phyloP scores from a whole-genome alignment of 176 grass and related monocot genomes.

The Bothriochloa decipiens region DNA sequence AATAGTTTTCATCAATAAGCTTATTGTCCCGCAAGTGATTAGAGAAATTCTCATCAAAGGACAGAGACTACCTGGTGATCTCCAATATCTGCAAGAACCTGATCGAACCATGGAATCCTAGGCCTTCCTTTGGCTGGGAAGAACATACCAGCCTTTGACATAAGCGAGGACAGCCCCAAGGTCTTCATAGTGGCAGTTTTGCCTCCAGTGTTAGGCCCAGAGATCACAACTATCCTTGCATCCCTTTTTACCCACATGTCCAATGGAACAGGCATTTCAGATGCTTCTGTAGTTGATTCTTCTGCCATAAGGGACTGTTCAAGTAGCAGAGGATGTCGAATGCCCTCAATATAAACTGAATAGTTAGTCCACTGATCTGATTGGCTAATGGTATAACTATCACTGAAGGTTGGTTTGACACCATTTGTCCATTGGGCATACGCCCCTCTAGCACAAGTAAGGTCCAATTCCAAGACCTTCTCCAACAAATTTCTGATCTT shows the following conservation, averaged over 20 bases:
- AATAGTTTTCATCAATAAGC: slow-evolving; percentile 65
- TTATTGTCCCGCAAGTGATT: slow-evolving; percentile 42
- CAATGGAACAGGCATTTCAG: slow-evolving; percentile 59
- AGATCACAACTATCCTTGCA: slow-evolving; percentile 76
- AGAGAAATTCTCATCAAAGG: slow-evolving; percentile 61
- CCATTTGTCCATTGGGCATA: slow-evolving; percentile 62
- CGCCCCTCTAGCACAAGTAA: slow-evolving; percentile 63
- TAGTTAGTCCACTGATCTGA: slow-evolving; percentile 22
- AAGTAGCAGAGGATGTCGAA: slow-evolving; percentile 72
- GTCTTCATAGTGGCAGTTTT: slow-evolving; percentile 93
- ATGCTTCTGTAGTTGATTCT: slow-evolving; percentile 26
- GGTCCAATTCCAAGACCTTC: slow-evolving; percentile 68
- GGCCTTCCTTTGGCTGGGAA: slow-evolving; percentile 69
- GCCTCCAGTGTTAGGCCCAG: slow-evolving; percentile 83
- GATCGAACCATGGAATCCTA: slow-evolving; percentile 75
- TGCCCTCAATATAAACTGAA: slow-evolving; percentile 63
- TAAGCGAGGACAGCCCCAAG: slow-evolving; percentile 68
- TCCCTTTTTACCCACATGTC: slow-evolving; percentile 51
- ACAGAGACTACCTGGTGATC: slow-evolving; percentile 79
- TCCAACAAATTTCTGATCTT: slow-evolving; percentile 65
- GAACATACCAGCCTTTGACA: slow-evolving; percentile 80
- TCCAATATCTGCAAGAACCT: slow-evolving; percentile 78
- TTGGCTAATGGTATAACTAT: slow-evolving; percentile 17
- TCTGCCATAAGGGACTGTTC: slow-evolving; percentile 50
- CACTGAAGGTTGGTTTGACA: slow-evolving; percentile 54